phyloP scores from a whole-genome alignment of 176 grass and related monocot species.

The Elymus sibiricus region DNA sequence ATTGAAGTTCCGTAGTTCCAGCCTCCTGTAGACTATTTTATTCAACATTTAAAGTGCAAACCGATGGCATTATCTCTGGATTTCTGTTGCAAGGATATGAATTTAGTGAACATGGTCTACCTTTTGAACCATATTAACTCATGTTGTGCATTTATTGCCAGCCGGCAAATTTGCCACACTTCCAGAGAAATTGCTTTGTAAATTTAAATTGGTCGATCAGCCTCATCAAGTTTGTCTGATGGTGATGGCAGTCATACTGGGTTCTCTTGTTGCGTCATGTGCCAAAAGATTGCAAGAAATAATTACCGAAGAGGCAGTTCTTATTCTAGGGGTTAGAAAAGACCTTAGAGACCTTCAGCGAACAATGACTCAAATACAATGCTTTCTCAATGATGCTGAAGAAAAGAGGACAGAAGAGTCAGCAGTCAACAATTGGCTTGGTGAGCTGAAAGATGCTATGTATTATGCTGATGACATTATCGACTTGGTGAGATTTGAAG shows the following conservation, averaged over 20 bases:
- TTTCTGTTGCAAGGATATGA: background rate
- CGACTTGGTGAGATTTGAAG: constrained; percentile 28
- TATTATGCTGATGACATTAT: constrained; percentile 47
- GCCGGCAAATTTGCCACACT: background rate
- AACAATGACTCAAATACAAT: constrained; percentile 9
- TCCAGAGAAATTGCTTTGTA: background rate
- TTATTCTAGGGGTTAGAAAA: constrained; percentile 19
- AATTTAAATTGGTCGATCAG: background rate
- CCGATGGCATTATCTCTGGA: too few species aligned
- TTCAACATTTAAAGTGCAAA: too few species aligned
- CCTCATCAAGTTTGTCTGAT: background rate
- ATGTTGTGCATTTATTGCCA: background rate
- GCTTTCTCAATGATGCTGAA: constrained; percentile 25
- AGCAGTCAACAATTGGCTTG: constrained; percentile 25
- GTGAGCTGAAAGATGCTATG: constrained; percentile 41
- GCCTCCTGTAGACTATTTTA: background rate
- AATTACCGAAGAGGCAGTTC: background rate
- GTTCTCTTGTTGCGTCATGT: constrained; percentile 10
- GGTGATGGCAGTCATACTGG: constrained; percentile 23
- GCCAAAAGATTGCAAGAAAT: background rate
- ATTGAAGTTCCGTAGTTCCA: background rate
- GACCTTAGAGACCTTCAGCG: constrained; percentile 4
- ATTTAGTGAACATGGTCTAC: background rate
- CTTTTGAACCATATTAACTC: background rate
- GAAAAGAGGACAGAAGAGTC: constrained; percentile 10